Percentiles rank a stretch among this genome's conserved stretches.
phyloP scores from a whole-genome alignment of 2,329 filamentous ascomycete genomes.

The Coniochaeta sp. region DNA sequence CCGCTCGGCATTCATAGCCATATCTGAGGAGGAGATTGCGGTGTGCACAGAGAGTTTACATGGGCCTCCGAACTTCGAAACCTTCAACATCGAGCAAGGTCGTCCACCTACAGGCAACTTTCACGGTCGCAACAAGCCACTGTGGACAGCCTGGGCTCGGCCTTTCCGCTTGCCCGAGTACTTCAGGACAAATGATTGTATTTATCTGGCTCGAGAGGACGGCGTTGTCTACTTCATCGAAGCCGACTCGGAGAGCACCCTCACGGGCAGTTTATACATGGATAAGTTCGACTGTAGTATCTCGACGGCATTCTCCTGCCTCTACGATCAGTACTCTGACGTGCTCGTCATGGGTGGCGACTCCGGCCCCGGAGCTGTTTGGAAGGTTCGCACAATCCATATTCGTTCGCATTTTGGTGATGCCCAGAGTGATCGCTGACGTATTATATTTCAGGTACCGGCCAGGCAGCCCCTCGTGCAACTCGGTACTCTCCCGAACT shows the following conservation, averaged over 20 bases:
- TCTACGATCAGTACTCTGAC: slow-evolving; percentile 63
- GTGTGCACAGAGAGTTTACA: slow-evolving; percentile 48
- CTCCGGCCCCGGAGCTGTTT: slow-evolving; percentile 70
- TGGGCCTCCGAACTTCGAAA: slow-evolving; percentile 39
- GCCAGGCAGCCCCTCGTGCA: slow-evolving; percentile 46
- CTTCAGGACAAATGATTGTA: slow-evolving; percentile 60
- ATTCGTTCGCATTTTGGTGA: neutral
- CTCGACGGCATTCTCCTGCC: slow-evolving; percentile 72
- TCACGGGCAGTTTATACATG: slow-evolving; percentile 49
- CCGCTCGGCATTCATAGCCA: slow-evolving; percentile 61
- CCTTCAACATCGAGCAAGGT: slow-evolving; percentile 32
- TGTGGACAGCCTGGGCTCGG: slow-evolving; percentile 82
- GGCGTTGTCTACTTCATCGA: slow-evolving; percentile 70
- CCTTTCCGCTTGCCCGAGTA: slow-evolving; percentile 61
- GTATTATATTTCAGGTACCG: slow-evolving; percentile 30
- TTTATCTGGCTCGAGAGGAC: slow-evolving; percentile 85
- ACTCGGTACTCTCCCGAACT: slow-evolving; percentile 57
- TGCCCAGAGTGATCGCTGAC: slow-evolving; percentile 3
- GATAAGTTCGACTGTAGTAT: slow-evolving; percentile 67
- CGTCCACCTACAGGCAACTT: slow-evolving; percentile 33
- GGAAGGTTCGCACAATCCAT: slow-evolving; percentile 45
- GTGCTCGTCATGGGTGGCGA: slow-evolving; percentile 75
- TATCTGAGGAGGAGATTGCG: slow-evolving; percentile 53
- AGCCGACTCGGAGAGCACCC: slow-evolving; percentile 49
- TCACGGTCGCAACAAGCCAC: slow-evolving; percentile 40